These are phyloP conservation scores for Neltuma alba DNA, from an alignment of 306 rosid genomes.

Conservation along the genomic window DNA sequence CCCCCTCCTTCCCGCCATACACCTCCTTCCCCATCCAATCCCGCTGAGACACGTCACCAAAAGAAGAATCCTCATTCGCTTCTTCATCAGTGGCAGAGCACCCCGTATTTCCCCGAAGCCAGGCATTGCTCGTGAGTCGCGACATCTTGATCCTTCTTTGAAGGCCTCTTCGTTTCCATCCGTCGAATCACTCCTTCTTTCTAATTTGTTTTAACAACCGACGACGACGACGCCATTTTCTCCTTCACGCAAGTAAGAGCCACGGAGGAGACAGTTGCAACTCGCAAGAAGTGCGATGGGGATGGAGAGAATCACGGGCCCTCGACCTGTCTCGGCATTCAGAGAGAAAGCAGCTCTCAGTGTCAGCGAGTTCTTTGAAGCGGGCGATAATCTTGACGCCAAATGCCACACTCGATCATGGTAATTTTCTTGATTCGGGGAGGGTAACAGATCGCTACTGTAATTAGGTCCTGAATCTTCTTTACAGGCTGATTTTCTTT, in stretches of 20 bases:
- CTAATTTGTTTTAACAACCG: not conserved
- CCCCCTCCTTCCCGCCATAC: too few relatives aligned
- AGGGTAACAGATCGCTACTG: not conserved
- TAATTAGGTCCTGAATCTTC: not conserved
- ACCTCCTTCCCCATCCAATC: too few relatives aligned
- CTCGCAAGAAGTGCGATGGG: too few relatives aligned
- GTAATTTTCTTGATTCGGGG: too few relatives aligned
- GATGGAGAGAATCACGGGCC: slow-evolving; percentile 92
- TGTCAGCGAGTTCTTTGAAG: slow-evolving; percentile 76
- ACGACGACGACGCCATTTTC: not conserved
- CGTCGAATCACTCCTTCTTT: not conserved
- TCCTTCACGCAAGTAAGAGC: too few relatives aligned
- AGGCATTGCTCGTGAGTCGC: not conserved
- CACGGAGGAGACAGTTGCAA: too few relatives aligned
- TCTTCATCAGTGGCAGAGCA: slow-evolving; percentile 45
- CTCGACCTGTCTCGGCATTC: slow-evolving; percentile 93
- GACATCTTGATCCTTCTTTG: not conserved
- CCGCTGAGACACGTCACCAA: too few relatives aligned
- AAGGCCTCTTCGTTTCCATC: not conserved
- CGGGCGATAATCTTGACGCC: slow-evolving; percentile 96
- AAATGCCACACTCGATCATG: slow-evolving; percentile 99
- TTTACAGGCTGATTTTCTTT: not conserved
- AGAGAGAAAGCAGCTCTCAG: slow-evolving; percentile 98
- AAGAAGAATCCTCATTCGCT: too few relatives aligned
- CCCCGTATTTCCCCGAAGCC: slow-evolving; percentile 37